These are phyloP conservation scores for Xerocomus spinulosus DNA, from an alignment of 768 basidiomycete species.

Conservation along the genomic window DNA sequence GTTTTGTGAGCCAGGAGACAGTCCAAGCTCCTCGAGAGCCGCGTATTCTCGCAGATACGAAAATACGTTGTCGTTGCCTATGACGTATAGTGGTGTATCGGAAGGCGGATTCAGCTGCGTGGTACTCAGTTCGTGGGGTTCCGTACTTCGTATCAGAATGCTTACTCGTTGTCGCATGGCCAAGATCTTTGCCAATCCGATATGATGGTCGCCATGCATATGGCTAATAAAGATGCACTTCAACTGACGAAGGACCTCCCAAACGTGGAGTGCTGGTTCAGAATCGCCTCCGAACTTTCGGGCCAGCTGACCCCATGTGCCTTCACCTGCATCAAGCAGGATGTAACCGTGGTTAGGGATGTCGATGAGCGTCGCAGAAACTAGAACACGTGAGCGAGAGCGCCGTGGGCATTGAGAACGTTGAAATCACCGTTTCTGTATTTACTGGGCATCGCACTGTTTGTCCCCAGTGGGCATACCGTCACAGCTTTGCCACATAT, in stretches of 20 bases:
- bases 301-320: conserved; percentile 84
- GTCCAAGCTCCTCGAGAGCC: conserved; percentile 67
- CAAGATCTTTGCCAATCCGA: conserved; percentile 73
- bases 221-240: conserved; percentile 86
- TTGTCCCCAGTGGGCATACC: conserved; percentile 81
- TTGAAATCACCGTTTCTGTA: conserved; percentile 73
- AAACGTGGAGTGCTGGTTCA: conserved; percentile 36
- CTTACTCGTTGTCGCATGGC: conserved; percentile 62
- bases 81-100: conserved; percentile 61
- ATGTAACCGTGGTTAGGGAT: conserved; percentile 71
- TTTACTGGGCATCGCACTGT: conserved; percentile 78
- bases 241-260: conserved; percentile 61
- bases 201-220: conserved; percentile 89
- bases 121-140: neutral
- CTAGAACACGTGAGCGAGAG: conserved; percentile 33
- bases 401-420: neutral
- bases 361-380: conserved; percentile 70
- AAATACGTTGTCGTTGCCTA: conserved; percentile 53
- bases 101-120: conserved; percentile 61
- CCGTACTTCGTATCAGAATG: neutral
- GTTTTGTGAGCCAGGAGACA: conserved; percentile 43
- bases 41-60: conserved; percentile 69
- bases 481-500: conserved; percentile 56
- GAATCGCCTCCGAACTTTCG: conserved; percentile 64
- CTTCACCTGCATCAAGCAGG: conserved; percentile 89